Evolutionary conservation across 352 stramenopile species (phyloP).

Genomic region (Globisporangium heterothallicum): DNA sequence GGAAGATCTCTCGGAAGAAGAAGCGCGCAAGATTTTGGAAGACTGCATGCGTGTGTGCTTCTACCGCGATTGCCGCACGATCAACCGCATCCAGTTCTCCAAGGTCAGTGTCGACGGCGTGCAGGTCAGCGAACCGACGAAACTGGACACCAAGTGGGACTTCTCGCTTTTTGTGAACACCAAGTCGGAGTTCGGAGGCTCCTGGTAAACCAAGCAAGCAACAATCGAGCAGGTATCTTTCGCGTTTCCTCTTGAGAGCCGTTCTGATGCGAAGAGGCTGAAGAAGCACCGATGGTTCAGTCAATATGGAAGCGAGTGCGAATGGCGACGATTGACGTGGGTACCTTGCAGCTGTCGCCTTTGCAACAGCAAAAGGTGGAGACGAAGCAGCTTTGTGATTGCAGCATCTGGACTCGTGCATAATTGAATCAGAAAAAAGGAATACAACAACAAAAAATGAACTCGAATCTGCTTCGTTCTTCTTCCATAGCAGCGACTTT

Average conservation of each 20-base stretch:
- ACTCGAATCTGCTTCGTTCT: background rate
- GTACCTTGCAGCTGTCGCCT: background rate
- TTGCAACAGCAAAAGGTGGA: background rate
- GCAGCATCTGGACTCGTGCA: background rate
- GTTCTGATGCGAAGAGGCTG: background rate
- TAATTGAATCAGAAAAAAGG: background rate
- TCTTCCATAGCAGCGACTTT: too few species aligned
- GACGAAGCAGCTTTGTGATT: background rate
- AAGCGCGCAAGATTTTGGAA: slow-evolving; percentile 93
- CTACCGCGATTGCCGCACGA: slow-evolving; percentile 98
- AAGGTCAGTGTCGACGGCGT: slow-evolving; percentile 89
- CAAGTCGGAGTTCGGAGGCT: slow-evolving; percentile 87
- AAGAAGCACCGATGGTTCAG: background rate
- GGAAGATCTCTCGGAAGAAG: slow-evolving; percentile 90
- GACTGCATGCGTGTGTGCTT: slow-evolving; percentile 98
- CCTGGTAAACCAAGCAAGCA: slow-evolving; percentile 53
- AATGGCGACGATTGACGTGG: background rate
- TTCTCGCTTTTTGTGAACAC: slow-evolving; percentile 82
- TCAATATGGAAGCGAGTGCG: background rate
- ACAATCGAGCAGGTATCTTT: background rate
- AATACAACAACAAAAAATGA: slow-evolving; percentile 8
- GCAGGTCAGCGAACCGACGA: slow-evolving; percentile 91
- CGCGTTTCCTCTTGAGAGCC: background rate
- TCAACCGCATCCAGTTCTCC: slow-evolving; percentile 97
- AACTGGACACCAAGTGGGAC: slow-evolving; percentile 95